These are phyloP conservation scores for Polytrichum commune DNA, from an alignment of 225 moss, liverwort and hornwort species.

Conservation along the genomic window DNA sequence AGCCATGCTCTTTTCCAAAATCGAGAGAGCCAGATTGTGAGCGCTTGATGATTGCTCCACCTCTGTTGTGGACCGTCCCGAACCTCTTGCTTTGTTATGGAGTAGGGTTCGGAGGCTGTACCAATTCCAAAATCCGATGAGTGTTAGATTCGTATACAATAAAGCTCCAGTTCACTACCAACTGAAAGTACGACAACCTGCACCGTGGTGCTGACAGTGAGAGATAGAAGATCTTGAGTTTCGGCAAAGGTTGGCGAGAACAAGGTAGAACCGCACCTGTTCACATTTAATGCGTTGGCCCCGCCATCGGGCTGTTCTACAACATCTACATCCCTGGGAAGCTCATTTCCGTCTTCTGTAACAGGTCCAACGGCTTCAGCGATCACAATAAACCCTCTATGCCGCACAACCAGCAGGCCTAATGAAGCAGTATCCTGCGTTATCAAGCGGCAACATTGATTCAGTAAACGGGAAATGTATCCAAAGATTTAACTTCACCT, in stretches of 20 bases:
- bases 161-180: no score
- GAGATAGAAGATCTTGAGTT: no score
- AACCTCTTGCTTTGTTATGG: conserved; percentile 38
- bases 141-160: no score
- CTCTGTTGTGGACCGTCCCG: conserved; percentile 21
- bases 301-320: conserved; percentile 66
- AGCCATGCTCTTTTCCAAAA: conserved; percentile 43
- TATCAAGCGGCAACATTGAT: background rate
- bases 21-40: conserved; percentile 32
- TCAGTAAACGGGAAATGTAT: no score
- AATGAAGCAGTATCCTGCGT: conserved; percentile 58
- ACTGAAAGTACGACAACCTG: no score
- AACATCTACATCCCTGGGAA: conserved; percentile 36
- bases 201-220: no score
- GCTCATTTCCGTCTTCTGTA: conserved; percentile 17
- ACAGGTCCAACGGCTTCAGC: conserved; percentile 52
- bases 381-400: conserved; percentile 52
- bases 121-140: no score
- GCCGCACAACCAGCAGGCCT: conserved; percentile 56
- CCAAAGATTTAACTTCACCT: no score
- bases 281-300: conserved; percentile 61
- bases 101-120: conserved; percentile 58
- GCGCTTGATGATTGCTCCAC: conserved; percentile 44
- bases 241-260: no score
- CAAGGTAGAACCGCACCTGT: conserved; percentile 27